phyloP scores from a whole-genome alignment of 768 basidiomycete genomes.

The Mrakia gelida region DNA sequence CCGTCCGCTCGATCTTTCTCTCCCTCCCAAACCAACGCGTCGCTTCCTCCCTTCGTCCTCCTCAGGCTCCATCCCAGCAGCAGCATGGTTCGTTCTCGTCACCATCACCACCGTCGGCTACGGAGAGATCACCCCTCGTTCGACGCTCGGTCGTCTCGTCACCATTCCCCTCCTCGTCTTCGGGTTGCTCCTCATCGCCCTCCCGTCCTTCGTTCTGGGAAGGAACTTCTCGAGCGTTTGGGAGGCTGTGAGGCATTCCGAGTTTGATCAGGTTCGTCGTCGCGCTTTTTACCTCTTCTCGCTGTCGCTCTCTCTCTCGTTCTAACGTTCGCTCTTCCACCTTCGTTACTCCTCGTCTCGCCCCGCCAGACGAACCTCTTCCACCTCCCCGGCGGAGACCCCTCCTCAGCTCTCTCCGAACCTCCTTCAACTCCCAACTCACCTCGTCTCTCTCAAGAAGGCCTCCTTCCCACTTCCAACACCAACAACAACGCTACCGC shows the following conservation, averaged over 20 bases:
- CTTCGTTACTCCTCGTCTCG: neutral
- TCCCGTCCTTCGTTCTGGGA: constrained; percentile 87
- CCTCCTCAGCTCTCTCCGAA: neutral
- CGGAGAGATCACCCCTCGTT: constrained; percentile 84
- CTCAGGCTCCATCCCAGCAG: constrained; percentile 63
- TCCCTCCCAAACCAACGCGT: neutral
- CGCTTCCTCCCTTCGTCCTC: constrained; percentile 36
- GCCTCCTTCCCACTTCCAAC: neutral
- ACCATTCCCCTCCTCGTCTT: constrained; percentile 82
- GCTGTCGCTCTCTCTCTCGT: neutral
- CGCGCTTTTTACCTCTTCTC: neutral
- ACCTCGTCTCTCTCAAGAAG: constrained; percentile 12
- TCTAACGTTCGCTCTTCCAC: too few species aligned
- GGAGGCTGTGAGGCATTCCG: constrained; percentile 50
- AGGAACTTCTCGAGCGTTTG: constrained; percentile 86
- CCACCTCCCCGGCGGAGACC: neutral
- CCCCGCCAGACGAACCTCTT: neutral
- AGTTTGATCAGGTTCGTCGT: constrained; percentile 5
- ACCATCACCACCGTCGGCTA: constrained; percentile 60
- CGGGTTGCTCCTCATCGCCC: constrained; percentile 79
- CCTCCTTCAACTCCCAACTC: neutral
- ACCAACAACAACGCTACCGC: neutral
- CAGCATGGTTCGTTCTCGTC: constrained; percentile 52
- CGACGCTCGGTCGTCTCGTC: constrained; percentile 77
- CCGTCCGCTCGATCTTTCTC: neutral